Conservation (phyloP, 2,329 filamentous ascomycete genomes). For the Fusarium circinatum region DNA sequence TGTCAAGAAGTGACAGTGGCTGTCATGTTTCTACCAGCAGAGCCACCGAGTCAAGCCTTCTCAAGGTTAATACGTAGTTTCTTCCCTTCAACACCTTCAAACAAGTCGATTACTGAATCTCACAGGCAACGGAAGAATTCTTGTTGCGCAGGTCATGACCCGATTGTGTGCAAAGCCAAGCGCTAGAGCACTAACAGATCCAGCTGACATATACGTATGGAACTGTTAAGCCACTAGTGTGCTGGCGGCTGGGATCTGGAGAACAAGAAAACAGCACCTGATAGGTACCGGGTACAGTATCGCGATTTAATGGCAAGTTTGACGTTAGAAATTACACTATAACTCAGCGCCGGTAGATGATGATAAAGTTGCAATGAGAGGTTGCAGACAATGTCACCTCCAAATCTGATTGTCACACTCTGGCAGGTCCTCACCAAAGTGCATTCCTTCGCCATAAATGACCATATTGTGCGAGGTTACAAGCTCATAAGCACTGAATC, state of each 20-base stretch:
- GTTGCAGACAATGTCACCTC: neutral
- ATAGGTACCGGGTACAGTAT: too few species aligned
- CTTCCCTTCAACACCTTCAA: neutral
- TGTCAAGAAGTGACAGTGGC: too few species aligned
- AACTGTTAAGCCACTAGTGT: neutral
- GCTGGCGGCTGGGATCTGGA: too few species aligned
- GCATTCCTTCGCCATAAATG: neutral
- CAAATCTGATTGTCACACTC: neutral
- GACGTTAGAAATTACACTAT: accelerated
- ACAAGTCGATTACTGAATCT: accelerated
- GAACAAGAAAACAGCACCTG: too few species aligned
- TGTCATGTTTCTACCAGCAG: too few species aligned
- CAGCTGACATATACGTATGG: accelerated
- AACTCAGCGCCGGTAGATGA: accelerated
- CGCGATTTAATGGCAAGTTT: accelerated
- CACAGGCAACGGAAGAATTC: neutral
- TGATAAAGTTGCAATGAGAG: neutral
- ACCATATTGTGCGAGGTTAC: neutral
- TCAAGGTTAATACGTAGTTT: too few species aligned
- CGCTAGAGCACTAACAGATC: neutral
- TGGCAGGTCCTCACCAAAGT: neutral
- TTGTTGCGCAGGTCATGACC: too few species aligned
- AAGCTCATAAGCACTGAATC: neutral
- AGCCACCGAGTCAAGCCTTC: neutral
- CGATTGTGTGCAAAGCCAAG: neutral